Percentiles rank a stretch among this genome's conserved stretches.
Evolutionary conservation across 495 filamentous ascomycete species (phyloP).

Genomic region (Bacidia gigantensis): DNA sequence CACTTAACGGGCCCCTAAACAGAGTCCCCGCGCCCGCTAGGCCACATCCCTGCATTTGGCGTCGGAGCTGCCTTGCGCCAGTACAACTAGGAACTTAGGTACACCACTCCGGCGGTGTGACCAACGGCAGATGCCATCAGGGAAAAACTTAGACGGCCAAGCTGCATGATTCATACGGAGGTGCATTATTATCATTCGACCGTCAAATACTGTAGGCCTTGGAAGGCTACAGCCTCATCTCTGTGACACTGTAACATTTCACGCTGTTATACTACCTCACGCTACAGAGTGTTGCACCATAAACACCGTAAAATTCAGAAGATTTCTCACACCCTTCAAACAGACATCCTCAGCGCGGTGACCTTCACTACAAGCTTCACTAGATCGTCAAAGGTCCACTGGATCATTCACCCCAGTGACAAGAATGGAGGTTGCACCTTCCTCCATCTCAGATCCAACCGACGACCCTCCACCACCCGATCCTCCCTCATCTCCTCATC

Average conservation of each 20-base stretch:
- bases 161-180: constrained; percentile 3
- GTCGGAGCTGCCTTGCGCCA: constrained; percentile 7
- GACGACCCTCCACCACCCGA: constrained; percentile 2
- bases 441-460: not conserved
- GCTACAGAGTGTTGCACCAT: no score
- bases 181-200: not conserved
- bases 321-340: no score
- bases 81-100: no score
- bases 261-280: no score
- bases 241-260: no score
- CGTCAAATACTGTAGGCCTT: not conserved
- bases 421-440: not conserved
- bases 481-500: not conserved
- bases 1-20: not conserved
- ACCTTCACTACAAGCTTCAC: not conserved
- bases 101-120: not conserved
- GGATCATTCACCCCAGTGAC: not conserved
- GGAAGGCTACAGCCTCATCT: constrained; percentile 7
- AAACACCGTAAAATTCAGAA: no score
- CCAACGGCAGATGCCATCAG: not conserved
- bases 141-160: not conserved
- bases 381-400: not conserved
- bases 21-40: not conserved
- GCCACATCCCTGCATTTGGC: constrained; percentile 3
- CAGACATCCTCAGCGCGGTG: constrained; percentile 1